Evolutionary conservation across 441 rosid genomes (phyloP).

Genomic region (Erodium texanum): DNA sequence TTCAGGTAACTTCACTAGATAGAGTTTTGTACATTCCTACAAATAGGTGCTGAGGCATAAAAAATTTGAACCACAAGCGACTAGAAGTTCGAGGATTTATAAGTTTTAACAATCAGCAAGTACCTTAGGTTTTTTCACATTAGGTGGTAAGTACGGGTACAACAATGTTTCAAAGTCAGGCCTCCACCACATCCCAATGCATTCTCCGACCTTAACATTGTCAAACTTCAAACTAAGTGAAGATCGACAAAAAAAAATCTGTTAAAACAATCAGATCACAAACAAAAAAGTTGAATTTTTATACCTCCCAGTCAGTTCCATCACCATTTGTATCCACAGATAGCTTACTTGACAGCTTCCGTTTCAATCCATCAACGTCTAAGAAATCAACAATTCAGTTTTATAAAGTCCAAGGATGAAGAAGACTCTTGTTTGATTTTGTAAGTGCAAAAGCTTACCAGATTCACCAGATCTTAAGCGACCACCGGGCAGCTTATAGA

Average conservation of each 20-base stretch:
- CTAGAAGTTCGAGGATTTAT: too few species aligned
- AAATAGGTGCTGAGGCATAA: constrained; percentile 6
- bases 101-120: constrained; percentile 2
- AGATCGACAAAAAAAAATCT: background rate
- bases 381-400: constrained; percentile 13
- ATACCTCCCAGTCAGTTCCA: constrained; percentile 57
- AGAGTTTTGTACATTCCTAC: constrained; percentile 72
- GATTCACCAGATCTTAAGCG: constrained; percentile 73
- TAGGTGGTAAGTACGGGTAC: constrained; percentile 57
- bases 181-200: constrained; percentile 89
- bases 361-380: constrained; percentile 61
- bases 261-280: background rate
- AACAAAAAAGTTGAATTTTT: too few species aligned
- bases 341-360: constrained; percentile 63
- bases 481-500: constrained; percentile 79
- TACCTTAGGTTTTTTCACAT: constrained; percentile 61
- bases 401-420: too few species aligned
- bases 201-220: constrained; percentile 49
- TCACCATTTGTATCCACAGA: constrained; percentile 28
- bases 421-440: constrained; percentile 4
- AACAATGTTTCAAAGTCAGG: constrained; percentile 56
- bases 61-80: background rate
- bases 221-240: background rate
- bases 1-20: constrained; percentile 49
- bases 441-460: constrained; percentile 38